Base-by-base conservation (phyloP, 768 basidiomycete genomes). In the Paxillus rubicundulus region DNA sequence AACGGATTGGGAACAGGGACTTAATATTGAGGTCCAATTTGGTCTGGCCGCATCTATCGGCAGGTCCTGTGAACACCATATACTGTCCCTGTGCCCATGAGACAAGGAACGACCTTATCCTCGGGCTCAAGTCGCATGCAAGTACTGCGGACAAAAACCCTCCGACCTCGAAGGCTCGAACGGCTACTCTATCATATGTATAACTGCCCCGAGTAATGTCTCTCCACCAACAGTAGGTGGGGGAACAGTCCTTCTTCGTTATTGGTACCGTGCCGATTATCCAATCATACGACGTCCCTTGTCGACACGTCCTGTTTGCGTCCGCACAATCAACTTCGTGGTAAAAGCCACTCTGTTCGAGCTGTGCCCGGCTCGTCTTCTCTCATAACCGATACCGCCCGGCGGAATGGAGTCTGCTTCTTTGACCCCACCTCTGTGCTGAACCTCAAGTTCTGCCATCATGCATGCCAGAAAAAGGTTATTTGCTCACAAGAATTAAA, bases 311-410 rank as follows among this genome's bases (percentile, higher is more conserved):
- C 36, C 16, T n/a, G 7, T 37, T 13, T 38, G 37, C 17, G 37
- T 18, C 37, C 16, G n/a, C 37, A 18, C 37, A 38, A 38, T 38
- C 37, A 24, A 33, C 37, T 38, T 38, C 37, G 6, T 38, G 7
- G 37, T 38, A 18, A 38, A n/a, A 38, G 9, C 17, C 37, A 38
- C n/a, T 17, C 37, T 37, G 36, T n/a, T n/a, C 6, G 13, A 13
- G 6, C 37, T 17, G 37, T 38, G 37, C 38, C 53, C 57, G 57
- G 57, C 51, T 49, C 20, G 18, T 17, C 50, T 46, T 34, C 45
- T 27, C 8, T 30, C 39, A 59, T 62, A 59, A 46, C 61, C 57
- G 59, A 42, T 58, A 47, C 50, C 28, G 47, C 60, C 44, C 9
- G 12, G 33, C n/a, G 32, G 12, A 45, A 33, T 6, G 30, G 6